phyloP scores from a whole-genome alignment of 495 filamentous ascomycete species.

The Talaromyces wortmannii region DNA sequence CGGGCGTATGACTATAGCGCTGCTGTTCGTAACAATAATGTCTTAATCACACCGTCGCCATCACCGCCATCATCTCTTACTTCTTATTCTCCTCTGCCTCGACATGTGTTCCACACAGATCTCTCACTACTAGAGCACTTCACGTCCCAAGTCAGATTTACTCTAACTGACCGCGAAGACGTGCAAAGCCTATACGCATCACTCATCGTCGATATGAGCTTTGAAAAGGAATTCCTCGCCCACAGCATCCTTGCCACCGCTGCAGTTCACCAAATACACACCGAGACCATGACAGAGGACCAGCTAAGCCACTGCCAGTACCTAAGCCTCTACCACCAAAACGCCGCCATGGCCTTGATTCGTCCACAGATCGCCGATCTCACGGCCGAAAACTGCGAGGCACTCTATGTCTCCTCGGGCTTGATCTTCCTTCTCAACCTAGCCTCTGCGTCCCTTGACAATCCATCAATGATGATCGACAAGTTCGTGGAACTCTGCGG shows the following conservation, averaged over 20 bases:
- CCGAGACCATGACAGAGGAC: not conserved
- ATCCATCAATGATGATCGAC: not conserved
- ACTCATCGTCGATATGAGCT: not conserved
- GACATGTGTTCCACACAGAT: not conserved
- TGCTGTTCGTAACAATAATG: not conserved
- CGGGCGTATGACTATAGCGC: not conserved
- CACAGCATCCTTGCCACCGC: not conserved
- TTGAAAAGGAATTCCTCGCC: not conserved
- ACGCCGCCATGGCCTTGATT: not conserved
- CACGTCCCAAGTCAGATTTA: not conserved
- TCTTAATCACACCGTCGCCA: not conserved
- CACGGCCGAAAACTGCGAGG: not conserved
- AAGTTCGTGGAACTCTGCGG: not conserved
- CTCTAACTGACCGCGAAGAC: not conserved
- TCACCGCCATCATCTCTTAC: not conserved
- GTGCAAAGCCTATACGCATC: not conserved
- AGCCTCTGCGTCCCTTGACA: not conserved
- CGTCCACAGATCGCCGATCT: not conserved
- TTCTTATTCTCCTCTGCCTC: not conserved
- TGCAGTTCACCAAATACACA: not conserved
- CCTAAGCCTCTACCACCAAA: not conserved
- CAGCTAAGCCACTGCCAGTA: not conserved
- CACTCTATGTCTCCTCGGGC: not conserved
- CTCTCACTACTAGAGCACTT: not conserved
- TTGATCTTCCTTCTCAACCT: not conserved